phyloP scores from a whole-genome alignment of 177 flowering plant genomes.

The Vitis hybrid region DNA sequence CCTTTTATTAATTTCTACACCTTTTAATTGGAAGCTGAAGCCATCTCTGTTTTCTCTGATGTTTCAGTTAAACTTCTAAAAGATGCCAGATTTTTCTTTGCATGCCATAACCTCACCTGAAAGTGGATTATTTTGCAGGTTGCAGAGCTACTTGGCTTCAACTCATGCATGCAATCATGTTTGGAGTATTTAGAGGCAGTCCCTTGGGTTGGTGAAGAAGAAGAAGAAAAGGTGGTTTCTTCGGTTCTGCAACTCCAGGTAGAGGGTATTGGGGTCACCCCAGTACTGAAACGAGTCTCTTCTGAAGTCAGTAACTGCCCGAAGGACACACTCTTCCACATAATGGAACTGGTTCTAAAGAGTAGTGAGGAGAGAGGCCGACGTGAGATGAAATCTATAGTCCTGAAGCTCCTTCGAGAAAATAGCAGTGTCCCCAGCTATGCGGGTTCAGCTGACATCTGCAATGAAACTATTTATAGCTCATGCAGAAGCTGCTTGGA shows the following conservation, averaged over 20 bases:
- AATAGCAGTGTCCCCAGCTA: conserved; percentile 36
- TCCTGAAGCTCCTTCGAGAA: conserved; percentile 79
- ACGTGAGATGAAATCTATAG: conserved; percentile 87
- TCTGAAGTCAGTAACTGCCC: conserved; percentile 46
- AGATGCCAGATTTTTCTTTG: neutral
- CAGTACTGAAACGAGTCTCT: conserved; percentile 74
- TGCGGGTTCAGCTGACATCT: conserved; percentile 45
- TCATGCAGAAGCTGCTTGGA: conserved; percentile 62
- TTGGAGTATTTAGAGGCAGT: conserved; percentile 94
- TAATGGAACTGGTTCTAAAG: conserved; percentile 79
- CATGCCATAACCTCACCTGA: neutral
- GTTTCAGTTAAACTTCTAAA: no score
- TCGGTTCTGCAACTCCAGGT: conserved; percentile 57
- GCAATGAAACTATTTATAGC: conserved; percentile 50
- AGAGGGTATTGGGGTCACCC: conserved; percentile 51
- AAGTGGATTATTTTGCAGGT: conserved; percentile 46
- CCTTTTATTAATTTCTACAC: no score
- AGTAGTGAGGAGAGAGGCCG: conserved; percentile 91
- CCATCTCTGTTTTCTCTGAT: no score
- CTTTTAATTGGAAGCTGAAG: no score
- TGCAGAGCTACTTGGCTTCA: conserved; percentile 74
- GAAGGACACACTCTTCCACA: conserved; percentile 66
- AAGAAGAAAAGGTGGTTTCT: conserved; percentile 90
- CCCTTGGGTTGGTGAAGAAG: conserved; percentile 97
- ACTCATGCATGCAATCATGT: conserved; percentile 69